These are phyloP conservation scores for Calonectria leucothoes DNA, from an alignment of 2,329 filamentous ascomycete genomes.

Conservation along the genomic window DNA sequence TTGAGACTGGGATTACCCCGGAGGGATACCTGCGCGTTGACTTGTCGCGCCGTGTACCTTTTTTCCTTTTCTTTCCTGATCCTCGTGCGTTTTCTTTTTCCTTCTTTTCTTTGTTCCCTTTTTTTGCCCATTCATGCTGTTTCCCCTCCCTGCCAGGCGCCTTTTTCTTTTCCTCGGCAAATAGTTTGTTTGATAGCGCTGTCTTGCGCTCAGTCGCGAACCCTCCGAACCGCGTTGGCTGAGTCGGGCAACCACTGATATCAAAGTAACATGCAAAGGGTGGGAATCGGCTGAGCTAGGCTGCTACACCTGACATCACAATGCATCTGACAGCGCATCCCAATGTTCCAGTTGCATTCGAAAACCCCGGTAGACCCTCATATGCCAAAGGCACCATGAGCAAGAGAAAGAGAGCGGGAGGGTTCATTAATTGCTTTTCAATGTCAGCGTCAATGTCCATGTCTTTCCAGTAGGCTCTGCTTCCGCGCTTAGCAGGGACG, in stretches of 20 bases:
- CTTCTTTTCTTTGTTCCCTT: background rate
- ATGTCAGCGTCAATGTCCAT: background rate
- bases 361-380: background rate
- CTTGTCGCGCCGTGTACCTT: slow-evolving; percentile 13
- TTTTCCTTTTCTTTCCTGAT: background rate
- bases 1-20: slow-evolving; percentile 29
- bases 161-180: background rate
- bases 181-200: background rate
- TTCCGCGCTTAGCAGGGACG: background rate
- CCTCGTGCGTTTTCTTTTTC: too few relatives aligned
- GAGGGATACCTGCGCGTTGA: slow-evolving; percentile 10
- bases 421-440: background rate
- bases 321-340: slow-evolving; percentile 5
- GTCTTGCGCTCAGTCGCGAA: background rate
- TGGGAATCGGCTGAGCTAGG: background rate
- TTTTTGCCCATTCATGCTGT: too few relatives aligned
- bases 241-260: background rate
- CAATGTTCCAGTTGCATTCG: slow-evolving; percentile 6
- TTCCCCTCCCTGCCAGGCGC: too few relatives aligned
- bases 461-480: background rate
- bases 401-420: background rate
- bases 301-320: background rate
- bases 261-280: background rate
- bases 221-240: background rate
- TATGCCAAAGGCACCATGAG: background rate